Base-by-base conservation (phyloP, 129 eudicot genomes). In the carrot (Daucus carota) region DNA sequence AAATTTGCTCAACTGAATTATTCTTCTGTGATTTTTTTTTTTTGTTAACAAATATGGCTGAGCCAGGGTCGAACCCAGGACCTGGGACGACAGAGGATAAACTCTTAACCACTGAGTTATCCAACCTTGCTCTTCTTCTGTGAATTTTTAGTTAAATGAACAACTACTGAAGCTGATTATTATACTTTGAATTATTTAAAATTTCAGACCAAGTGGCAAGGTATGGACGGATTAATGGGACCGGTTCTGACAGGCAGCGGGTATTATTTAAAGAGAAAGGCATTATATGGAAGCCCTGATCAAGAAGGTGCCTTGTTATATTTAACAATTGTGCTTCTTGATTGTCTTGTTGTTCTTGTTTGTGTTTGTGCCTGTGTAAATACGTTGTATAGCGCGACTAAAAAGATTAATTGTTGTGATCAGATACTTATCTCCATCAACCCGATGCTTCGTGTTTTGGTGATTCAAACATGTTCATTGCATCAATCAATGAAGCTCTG, bases 191-290 rank as follows among this genome's bases (percentile, higher is more conserved):
- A 29, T 3, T 5, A 7, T 31, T 32, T 17, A 67, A 14, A 32
- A 42, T 14, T 71, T 26, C 42, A 93, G 98, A 84, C 89, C 0
- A 87, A 84, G 82, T 93, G 84, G 77, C 97, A 81, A 84, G 97
- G 97, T 13, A 87, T 93, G 97, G 98, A 93, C 75, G 98, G 98
- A 60, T 73, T 93, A 6, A 80, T 86, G 16, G 98, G 98, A 76
- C 81, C 92, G 0, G 76, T 87, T 52, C 81, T 89, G 54, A 47
- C 96, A 40, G 97, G 98, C 15, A 90, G 97, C 18, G 96, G 98
- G 57, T 93, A 83, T 69, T 93, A 84, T 82, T 73, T 93, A 72
- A 88, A 87, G 92, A 93, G 83, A 74, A 85, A 85, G 77, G 90
- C 97, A 3, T 71, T 93, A 46, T 93, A 82, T 52, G 80, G 85